A percentile compares a stretch with the other conserved stretches of the same genome.
phyloP scores from a whole-genome alignment of 2,329 filamentous ascomycete genomes.

The Allantophomopsis lycopodina region DNA sequence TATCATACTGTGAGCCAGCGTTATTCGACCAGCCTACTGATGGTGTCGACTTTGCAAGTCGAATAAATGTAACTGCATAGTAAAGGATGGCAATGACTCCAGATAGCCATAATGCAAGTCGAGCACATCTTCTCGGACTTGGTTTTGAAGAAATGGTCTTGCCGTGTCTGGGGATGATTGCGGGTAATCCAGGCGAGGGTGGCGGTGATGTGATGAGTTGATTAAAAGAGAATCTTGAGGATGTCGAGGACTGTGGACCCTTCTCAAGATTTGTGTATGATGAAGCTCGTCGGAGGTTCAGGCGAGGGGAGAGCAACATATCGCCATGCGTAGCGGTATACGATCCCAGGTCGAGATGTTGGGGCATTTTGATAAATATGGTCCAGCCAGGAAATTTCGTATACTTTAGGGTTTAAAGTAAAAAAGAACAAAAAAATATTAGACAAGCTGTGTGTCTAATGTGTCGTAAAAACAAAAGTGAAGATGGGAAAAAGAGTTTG shows the following conservation, averaged over 20 bases:
- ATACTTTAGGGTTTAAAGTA: no score
- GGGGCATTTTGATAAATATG: background rate
- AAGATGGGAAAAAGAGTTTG: no score
- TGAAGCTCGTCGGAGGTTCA: background rate
- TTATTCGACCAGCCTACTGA: constrained; percentile 25
- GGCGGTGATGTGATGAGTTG: constrained; percentile 54
- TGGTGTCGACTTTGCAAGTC: constrained; percentile 16
- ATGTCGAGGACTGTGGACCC: constrained; percentile 38
- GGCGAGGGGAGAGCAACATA: background rate
- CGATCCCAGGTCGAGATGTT: background rate
- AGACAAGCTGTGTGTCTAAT: no score
- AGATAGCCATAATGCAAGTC: constrained; percentile 33
- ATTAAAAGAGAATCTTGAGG: constrained; percentile 50
- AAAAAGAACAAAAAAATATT: no score
- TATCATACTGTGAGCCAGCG: constrained; percentile 41
- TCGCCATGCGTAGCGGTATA: background rate
- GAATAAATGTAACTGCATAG: constrained; percentile 22
- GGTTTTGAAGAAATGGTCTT: constrained; percentile 39
- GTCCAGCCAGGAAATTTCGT: background rate
- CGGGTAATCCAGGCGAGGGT: constrained; percentile 57
- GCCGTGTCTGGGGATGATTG: constrained; percentile 49
- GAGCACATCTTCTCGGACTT: constrained; percentile 11
- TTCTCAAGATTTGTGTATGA: background rate
- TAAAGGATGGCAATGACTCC: constrained; percentile 38
- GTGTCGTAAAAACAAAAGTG: no score